Evolutionary conservation across 2,329 filamentous ascomycete genomes (phyloP), one percentile per base, ranked within the genome.

Genomic region (Aspergillus sp.): DNA sequence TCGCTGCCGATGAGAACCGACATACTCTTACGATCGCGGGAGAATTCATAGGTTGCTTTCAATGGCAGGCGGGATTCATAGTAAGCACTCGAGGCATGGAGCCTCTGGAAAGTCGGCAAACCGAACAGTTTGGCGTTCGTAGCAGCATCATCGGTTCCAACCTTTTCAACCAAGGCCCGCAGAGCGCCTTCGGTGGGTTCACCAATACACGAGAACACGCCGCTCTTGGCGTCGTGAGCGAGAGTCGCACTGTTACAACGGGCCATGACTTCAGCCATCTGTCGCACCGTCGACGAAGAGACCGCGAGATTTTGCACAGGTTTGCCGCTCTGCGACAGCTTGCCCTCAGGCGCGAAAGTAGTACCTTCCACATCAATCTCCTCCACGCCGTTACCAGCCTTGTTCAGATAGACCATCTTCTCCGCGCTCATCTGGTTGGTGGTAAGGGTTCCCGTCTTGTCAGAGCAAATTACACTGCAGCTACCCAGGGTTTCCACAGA

Each of bases 361-460:
- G 92, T 96, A 49, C 95, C 95, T 74, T 96, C 89, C 31, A 99
- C 90, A 62, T 95, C 89, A 52, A 96, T 84, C 74, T 96, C 93
- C 69, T 93, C 90, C 24, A 98, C 81, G 59, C 86, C 88, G 56
- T 81, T 85, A 52, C 91, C 93, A 60, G 85, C 77, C 66, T 90
- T 87, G 69, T 86, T 88, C 67, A 99, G 83, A 73, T 93, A 91
- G 52, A 96, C 90, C 57, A 98, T 80, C 78, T 94, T 96, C 81
- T 88, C 95, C 58, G 97, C 95, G 73, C 95, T 98, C 95, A 99
- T 99, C 79, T 98, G 93, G 80, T 99, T 99, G 46, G 95, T 99
- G 11, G 95, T 99, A 73, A 99, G 80, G 52, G 95, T 99, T 68
- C 95, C 96, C 5, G 95, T 99, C 84, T 99, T 99, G 83, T 99